phyloP scores from a whole-genome alignment of 2,329 filamentous ascomycete genomes.

The Aspergillus ustus region DNA sequence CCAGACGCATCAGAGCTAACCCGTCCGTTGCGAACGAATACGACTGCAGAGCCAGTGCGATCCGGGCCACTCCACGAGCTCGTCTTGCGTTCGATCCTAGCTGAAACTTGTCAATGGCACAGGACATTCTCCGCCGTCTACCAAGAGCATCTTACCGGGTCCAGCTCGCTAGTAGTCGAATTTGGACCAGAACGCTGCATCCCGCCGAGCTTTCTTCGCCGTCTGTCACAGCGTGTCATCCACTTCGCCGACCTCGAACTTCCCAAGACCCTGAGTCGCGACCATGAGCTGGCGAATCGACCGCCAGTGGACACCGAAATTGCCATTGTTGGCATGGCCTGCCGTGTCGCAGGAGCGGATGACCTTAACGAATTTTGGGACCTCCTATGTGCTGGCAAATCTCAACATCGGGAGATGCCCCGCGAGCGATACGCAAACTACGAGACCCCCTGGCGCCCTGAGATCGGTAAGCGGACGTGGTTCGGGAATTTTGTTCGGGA shows the following conservation, averaged over 20 bases:
- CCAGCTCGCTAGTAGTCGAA: slow-evolving; percentile 19
- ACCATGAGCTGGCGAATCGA: slow-evolving; percentile 2
- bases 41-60: not conserved
- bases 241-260: slow-evolving; percentile 23
- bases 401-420: slow-evolving; percentile 28
- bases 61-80: slow-evolving; percentile 15
- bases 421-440: slow-evolving; percentile 23
- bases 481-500: slow-evolving; percentile 28
- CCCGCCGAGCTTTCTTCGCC: slow-evolving; percentile 22
- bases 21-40: slow-evolving; percentile 13
- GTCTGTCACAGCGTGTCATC: slow-evolving; percentile 14
- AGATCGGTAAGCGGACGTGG: slow-evolving; percentile 15
- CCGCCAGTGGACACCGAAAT: slow-evolving; percentile 29
- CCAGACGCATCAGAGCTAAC: slow-evolving; percentile 15
- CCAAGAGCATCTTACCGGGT: slow-evolving; percentile 1
- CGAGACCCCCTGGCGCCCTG: slow-evolving; percentile 23
- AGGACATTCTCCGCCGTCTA: slow-evolving; percentile 19
- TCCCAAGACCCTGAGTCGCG: not conserved
- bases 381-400: slow-evolving; percentile 29
- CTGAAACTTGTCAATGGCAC: slow-evolving; percentile 22
- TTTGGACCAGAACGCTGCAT: slow-evolving; percentile 26
- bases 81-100: slow-evolving; percentile 18
- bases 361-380: slow-evolving; percentile 39
- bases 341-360: slow-evolving; percentile 36
- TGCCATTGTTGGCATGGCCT: slow-evolving; percentile 42